A percentile compares a stretch with the other conserved stretches of the same genome.
These are phyloP conservation scores for Carex parvula DNA, from an alignment of 176 grass and related monocot species.

Conservation along the genomic window DNA sequence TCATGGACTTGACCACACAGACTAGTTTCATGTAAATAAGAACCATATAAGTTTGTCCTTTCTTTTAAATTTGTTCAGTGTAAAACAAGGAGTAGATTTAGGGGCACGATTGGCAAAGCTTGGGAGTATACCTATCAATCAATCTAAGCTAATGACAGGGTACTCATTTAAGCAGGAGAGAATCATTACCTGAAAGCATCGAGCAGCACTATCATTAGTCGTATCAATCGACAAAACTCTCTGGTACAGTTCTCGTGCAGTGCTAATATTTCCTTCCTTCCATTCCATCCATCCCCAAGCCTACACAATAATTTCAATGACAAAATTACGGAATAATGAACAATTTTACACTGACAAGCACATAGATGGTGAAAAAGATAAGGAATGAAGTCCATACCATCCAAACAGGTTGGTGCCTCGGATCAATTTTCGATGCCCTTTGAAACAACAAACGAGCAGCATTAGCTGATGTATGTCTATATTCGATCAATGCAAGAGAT, in stretches of 20 bases:
- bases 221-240: constrained; percentile 85
- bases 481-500: constrained; percentile 91
- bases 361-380: background rate
- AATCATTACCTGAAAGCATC: constrained; percentile 80
- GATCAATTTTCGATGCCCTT: constrained; percentile 87
- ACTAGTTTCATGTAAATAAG: background rate
- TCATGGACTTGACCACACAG: background rate
- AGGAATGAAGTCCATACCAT: constrained; percentile 55
- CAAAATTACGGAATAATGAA: background rate
- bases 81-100: background rate
- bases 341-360: background rate
- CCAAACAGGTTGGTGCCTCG: constrained; percentile 92
- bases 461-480: constrained; percentile 65
- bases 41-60: background rate
- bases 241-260: constrained; percentile 81
- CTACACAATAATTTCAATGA: constrained; percentile 24
- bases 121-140: background rate
- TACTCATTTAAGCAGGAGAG: background rate
- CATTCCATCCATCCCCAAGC: constrained; percentile 99
- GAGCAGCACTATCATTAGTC: constrained; percentile 82
- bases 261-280: constrained; percentile 88
- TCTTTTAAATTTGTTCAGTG: background rate
- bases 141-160: background rate
- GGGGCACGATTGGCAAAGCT: background rate
- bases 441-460: constrained; percentile 73